phyloP scores from a whole-genome alignment of 352 stramenopile species.

The Pythium sukuiense region DNA sequence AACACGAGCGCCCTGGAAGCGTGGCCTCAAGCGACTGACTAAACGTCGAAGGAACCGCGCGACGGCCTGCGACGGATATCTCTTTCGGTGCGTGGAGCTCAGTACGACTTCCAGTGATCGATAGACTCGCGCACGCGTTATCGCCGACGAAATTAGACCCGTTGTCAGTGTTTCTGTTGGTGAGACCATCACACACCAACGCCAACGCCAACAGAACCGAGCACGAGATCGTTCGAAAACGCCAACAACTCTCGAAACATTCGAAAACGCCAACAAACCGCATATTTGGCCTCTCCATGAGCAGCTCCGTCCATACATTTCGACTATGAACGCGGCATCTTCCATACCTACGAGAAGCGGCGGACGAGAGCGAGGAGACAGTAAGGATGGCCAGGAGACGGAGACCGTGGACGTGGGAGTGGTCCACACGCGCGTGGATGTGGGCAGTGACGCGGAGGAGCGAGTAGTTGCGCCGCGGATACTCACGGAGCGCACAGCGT shows the following conservation, averaged over 20 bases:
- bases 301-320: background rate
- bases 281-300: background rate
- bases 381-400: background rate
- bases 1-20: background rate
- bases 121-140: background rate
- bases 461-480: slow-evolving; percentile 13
- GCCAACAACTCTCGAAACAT: background rate
- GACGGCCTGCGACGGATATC: background rate
- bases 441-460: slow-evolving; percentile 8
- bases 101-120: background rate
- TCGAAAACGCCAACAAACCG: background rate
- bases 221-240: background rate
- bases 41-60: slow-evolving; percentile 1
- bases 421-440: slow-evolving; percentile 16
- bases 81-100: background rate
- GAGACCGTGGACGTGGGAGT: background rate
- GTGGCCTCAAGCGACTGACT: slow-evolving; percentile 1
- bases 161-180: background rate
- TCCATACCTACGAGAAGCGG: slow-evolving; percentile 1
- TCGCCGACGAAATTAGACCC: background rate
- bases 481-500: slow-evolving; percentile 22
- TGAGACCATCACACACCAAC: background rate
- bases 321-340: background rate
- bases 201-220: background rate
- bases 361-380: background rate